These are phyloP conservation scores for Plasmopara halstedii DNA, from an alignment of 352 stramenopile genomes.

Conservation along the genomic window DNA sequence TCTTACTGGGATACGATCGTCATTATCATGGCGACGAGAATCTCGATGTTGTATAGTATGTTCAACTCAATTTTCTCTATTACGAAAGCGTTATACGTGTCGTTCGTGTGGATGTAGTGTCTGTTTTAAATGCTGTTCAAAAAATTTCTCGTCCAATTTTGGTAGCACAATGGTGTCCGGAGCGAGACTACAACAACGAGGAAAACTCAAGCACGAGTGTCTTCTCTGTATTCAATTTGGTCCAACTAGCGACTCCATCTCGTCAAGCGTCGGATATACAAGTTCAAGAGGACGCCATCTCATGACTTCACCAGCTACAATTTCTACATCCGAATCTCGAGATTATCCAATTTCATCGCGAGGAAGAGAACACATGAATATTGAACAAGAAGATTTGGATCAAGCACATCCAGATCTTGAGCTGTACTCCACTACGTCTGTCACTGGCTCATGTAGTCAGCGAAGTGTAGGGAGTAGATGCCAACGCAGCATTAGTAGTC, in stretches of 20 bases:
- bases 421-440: conserved; percentile 14
- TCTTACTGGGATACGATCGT: conserved; percentile 13
- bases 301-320: conserved; percentile 19
- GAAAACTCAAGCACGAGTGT: conserved; percentile 30
- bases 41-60: conserved; percentile 45
- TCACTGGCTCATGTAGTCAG: conserved; percentile 18
- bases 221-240: conserved; percentile 59
- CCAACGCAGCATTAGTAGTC: conserved; percentile 15
- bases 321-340: conserved; percentile 17
- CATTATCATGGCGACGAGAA: conserved; percentile 23
- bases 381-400: conserved; percentile 23
- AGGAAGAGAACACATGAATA: conserved; percentile 9
- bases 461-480: conserved; percentile 18
- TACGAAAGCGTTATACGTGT: conserved; percentile 56
- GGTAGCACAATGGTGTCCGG: conserved; percentile 4
- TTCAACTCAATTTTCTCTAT: conserved; percentile 46
- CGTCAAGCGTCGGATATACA: background rate
- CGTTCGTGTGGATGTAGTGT: conserved; percentile 38
- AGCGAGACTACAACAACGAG: conserved; percentile 6
- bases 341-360: conserved; percentile 6
- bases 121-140: conserved; percentile 52
- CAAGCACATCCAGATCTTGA: conserved; percentile 20
- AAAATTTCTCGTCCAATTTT: conserved; percentile 1
- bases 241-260: conserved; percentile 9
- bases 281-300: conserved; percentile 14